Evolutionary conservation across 2,329 filamentous ascomycete genomes (phyloP).

Genomic region (Hypoxylon sp.): DNA sequence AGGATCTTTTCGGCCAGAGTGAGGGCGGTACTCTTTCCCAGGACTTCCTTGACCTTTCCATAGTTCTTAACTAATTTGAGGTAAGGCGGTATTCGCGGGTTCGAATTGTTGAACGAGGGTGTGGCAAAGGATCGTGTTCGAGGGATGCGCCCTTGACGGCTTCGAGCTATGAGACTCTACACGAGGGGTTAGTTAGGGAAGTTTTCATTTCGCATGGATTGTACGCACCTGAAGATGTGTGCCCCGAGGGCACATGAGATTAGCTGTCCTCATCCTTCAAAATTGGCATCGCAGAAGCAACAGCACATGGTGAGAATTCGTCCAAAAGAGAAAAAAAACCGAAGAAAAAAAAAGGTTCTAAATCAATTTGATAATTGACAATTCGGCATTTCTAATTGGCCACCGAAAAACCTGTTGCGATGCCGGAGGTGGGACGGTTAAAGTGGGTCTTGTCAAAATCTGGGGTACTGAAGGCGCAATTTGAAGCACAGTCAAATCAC

Average conservation of each 20-base stretch:
- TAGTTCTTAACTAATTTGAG: conserved; percentile 74
- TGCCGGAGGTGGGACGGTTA: conserved; percentile 37
- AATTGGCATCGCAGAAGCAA: conserved; percentile 54
- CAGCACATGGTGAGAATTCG: conserved; percentile 25
- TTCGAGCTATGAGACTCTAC: conserved; percentile 50
- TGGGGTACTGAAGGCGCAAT: conserved; percentile 32
- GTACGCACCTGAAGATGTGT: conserved; percentile 51
- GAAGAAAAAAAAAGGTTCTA: conserved; percentile 37
- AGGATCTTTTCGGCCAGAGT: conserved; percentile 98
- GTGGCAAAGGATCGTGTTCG: conserved; percentile 54
- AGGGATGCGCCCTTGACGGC: conserved; percentile 45
- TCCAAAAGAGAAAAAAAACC: conserved; percentile 43
- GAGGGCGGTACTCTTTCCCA: conserved; percentile 70
- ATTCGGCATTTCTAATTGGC: conserved; percentile 49
- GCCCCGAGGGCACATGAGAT: conserved; percentile 53
- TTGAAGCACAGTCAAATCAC: background rate
- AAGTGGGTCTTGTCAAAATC: conserved; percentile 28
- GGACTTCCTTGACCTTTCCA: conserved; percentile 70
- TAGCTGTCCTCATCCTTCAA: conserved; percentile 54
- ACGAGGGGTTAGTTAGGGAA: conserved; percentile 21
- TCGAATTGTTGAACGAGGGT: conserved; percentile 53
- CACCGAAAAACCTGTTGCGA: conserved; percentile 36
- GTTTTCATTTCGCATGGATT: background rate
- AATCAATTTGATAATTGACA: conserved; percentile 40
- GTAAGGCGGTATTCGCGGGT: conserved; percentile 76